Conservation (phyloP, 1,284 basidiomycete genomes). For the Pseudozyma sp. region DNA sequence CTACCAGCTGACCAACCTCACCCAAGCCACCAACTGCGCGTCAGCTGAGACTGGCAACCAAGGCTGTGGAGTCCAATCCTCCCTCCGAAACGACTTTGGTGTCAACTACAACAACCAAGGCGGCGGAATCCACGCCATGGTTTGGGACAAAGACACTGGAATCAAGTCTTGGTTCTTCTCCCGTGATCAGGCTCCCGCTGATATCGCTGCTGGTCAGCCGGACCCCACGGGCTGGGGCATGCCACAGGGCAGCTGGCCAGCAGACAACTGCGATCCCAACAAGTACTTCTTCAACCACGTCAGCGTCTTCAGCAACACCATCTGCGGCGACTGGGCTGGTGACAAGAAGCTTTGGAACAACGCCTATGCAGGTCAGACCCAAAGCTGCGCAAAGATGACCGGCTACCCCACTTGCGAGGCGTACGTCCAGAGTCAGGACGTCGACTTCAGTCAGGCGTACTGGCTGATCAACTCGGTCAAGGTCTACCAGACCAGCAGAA, state of each 20-base stretch:
- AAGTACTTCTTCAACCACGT: constrained; percentile 69
- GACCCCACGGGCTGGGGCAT: constrained; percentile 70
- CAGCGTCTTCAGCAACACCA: constrained; percentile 51
- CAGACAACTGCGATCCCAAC: constrained; percentile 70
- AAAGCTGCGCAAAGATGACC: constrained; percentile 46
- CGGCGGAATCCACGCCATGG: constrained; percentile 72
- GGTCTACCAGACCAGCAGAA: constrained; percentile 47
- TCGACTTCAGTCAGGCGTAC: constrained; percentile 49
- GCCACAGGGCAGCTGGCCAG: constrained; percentile 73
- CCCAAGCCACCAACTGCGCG: constrained; percentile 73
- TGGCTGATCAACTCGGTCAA: constrained; percentile 57
- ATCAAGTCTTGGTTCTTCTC: constrained; percentile 75
- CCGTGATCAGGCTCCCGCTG: constrained; percentile 70
- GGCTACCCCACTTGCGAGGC: constrained; percentile 39
- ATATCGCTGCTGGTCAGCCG: constrained; percentile 68
- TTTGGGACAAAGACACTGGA: constrained; percentile 63
- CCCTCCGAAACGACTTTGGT: constrained; percentile 72
- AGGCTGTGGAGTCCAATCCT: constrained; percentile 75
- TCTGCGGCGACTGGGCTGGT: constrained; percentile 55
- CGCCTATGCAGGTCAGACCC: constrained; percentile 29
- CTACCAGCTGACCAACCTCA: constrained; percentile 34
- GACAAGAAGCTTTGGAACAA: constrained; percentile 40
- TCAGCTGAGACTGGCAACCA: constrained; percentile 73
- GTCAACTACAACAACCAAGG: constrained; percentile 74
- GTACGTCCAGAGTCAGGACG: constrained; percentile 39